Percentiles rank a stretch among this genome's conserved stretches.
phyloP scores from a whole-genome alignment of 2,329 filamentous ascomycete species.

The Knoxdaviesia proteae region DNA sequence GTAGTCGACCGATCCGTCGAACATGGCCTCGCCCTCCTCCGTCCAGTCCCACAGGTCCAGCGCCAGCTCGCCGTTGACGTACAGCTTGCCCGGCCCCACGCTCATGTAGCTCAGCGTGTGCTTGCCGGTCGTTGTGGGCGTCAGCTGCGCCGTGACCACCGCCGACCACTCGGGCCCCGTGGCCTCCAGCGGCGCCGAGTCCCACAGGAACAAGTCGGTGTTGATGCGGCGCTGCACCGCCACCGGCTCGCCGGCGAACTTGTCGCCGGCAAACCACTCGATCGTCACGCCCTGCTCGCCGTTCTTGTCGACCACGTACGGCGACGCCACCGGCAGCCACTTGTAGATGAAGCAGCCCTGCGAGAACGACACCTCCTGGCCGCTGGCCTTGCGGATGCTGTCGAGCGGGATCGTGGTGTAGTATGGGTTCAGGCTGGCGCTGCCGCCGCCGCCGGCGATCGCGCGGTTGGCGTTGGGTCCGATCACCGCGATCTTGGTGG shows the following conservation, averaged over 20 bases:
- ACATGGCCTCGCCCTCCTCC: slow-evolving; percentile 50
- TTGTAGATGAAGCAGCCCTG: slow-evolving; percentile 43
- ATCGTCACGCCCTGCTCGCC: slow-evolving; percentile 40
- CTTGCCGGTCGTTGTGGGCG: slow-evolving; percentile 33
- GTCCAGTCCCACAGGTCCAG: slow-evolving; percentile 51
- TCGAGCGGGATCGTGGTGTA: slow-evolving; percentile 45
- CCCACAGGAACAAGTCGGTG: slow-evolving; percentile 50
- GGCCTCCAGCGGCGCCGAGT: slow-evolving; percentile 39
- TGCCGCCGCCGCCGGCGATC: slow-evolving; percentile 47
- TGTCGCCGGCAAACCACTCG: slow-evolving; percentile 43
- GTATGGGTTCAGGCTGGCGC: slow-evolving; percentile 47
- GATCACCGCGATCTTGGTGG: slow-evolving; percentile 41
- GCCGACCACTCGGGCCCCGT: slow-evolving; percentile 45
- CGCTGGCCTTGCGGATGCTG: slow-evolving; percentile 32
- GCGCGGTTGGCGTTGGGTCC: slow-evolving; percentile 46
- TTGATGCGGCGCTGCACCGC: slow-evolving; percentile 38
- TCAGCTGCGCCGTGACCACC: slow-evolving; percentile 37
- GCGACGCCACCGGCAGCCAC: slow-evolving; percentile 41
- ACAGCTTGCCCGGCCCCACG: slow-evolving; percentile 41
- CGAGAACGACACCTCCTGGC: slow-evolving; percentile 36
- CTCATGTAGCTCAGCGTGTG: slow-evolving; percentile 49
- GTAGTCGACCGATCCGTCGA: slow-evolving; percentile 44
- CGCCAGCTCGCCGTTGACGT: slow-evolving; percentile 34
- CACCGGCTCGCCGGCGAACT: slow-evolving; percentile 35
- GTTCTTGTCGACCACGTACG: slow-evolving; percentile 31